Percentiles rank a stretch among this genome's conserved stretches.
Conservation (phyloP, 768 basidiomycete species). For the Tubosaeta brunneosetosa region DNA sequence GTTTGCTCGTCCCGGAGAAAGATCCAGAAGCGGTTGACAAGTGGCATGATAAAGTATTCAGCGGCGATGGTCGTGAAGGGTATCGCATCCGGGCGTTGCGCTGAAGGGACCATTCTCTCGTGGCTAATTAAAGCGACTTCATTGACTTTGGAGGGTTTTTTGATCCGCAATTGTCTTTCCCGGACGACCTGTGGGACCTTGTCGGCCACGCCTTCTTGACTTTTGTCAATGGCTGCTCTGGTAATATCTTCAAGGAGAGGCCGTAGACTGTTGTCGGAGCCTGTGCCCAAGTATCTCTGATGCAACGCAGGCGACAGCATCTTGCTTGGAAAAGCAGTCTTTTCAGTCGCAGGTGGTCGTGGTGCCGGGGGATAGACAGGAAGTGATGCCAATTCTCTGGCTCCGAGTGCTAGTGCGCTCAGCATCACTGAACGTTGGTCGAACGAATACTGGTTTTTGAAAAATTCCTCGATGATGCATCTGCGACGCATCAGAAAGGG, state of each 20-base stretch:
- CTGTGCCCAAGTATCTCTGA: slow-evolving; percentile 51
- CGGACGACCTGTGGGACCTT: slow-evolving; percentile 60
- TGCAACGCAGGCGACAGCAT: slow-evolving; percentile 70
- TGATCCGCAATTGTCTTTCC: slow-evolving; percentile 70
- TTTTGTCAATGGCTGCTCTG: slow-evolving; percentile 56
- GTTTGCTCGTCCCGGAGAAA: slow-evolving; percentile 83
- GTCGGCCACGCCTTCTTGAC: slow-evolving; percentile 49
- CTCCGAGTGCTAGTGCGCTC: slow-evolving; percentile 81
- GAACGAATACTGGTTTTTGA: slow-evolving; percentile 87
- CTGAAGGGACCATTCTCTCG: slow-evolving; percentile 13
- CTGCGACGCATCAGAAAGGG: slow-evolving; percentile 37
- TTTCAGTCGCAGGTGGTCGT: slow-evolving; percentile 30
- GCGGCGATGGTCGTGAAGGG: slow-evolving; percentile 73
- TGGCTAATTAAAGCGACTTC: slow-evolving; percentile 33
- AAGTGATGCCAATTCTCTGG: slow-evolving; percentile 69
- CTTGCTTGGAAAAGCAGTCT: slow-evolving; percentile 74
- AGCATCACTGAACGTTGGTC: slow-evolving; percentile 82
- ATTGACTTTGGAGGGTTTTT: slow-evolving; percentile 41
- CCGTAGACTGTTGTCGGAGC: slow-evolving; percentile 43
- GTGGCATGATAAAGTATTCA: slow-evolving; percentile 82
- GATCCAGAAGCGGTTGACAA: slow-evolving; percentile 94
- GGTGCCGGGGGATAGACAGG: slow-evolving; percentile 28
- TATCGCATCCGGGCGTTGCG: slow-evolving; percentile 9
- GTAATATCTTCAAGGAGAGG: slow-evolving; percentile 61
- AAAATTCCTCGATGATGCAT: slow-evolving; percentile 85